A percentile compares a stretch with the other conserved stretches of the same genome.
Conservation (phyloP, 2,329 filamentous ascomycete species). For the Metarhizium brunneum region DNA sequence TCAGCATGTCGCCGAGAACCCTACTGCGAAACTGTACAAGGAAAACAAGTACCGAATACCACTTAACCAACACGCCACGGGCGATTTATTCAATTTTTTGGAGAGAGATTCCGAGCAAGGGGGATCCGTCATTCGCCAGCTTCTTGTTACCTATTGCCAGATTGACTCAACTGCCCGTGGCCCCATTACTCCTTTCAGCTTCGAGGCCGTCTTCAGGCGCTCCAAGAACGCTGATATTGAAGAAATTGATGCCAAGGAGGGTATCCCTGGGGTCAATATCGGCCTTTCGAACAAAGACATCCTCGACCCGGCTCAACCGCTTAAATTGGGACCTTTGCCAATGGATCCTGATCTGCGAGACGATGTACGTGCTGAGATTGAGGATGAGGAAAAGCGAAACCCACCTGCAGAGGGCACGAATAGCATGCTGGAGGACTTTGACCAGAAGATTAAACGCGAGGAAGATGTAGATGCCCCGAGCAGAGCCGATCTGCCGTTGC, state of each 20-base stretch:
- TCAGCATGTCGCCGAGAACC: slow-evolving; percentile 68
- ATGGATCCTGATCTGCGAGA: slow-evolving; percentile 75
- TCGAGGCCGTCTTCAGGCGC: slow-evolving; percentile 48
- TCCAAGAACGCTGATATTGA: slow-evolving; percentile 53
- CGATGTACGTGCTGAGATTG: slow-evolving; percentile 79
- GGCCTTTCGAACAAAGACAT: slow-evolving; percentile 53
- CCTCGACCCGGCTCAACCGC: slow-evolving; percentile 42
- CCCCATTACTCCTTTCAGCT: slow-evolving; percentile 55
- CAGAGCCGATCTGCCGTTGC: slow-evolving; percentile 72
- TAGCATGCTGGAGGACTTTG: slow-evolving; percentile 80
- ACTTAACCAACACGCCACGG: slow-evolving; percentile 76
- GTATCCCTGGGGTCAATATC: slow-evolving; percentile 53
- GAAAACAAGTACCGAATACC: slow-evolving; percentile 84
- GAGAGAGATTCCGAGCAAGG: slow-evolving; percentile 79
- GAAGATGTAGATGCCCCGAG: slow-evolving; percentile 76
- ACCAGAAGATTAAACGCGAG: slow-evolving; percentile 80
- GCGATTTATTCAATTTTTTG: slow-evolving; percentile 76
- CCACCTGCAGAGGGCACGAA: slow-evolving; percentile 62
- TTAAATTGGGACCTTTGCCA: slow-evolving; percentile 73
- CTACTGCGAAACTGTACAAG: slow-evolving; percentile 70
- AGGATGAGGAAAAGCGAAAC: slow-evolving; percentile 72
- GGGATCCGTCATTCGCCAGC: slow-evolving; percentile 65
- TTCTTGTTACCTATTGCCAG: slow-evolving; percentile 55
- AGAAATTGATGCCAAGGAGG: slow-evolving; percentile 53
- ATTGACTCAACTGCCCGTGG: slow-evolving; percentile 50